Evolutionary conservation across 2,329 filamentous ascomycete species (phyloP).

Genomic region (Phialophora verrucosa): DNA sequence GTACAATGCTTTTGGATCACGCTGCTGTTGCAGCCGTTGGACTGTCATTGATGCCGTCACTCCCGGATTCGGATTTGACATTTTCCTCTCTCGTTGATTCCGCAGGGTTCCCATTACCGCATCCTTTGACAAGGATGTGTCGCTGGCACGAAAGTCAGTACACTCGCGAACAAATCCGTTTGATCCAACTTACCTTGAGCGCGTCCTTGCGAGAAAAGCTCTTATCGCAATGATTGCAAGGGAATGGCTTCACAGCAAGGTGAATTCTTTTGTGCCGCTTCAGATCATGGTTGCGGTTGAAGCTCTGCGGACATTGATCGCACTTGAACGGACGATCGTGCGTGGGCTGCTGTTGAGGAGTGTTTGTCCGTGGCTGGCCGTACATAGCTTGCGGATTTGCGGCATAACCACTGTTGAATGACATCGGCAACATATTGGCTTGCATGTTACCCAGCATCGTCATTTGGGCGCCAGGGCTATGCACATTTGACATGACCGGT

Average conservation of each 20-base stretch:
- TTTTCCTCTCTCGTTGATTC: conserved; percentile 32
- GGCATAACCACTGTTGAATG: conserved; percentile 66
- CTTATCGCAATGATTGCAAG: conserved; percentile 90
- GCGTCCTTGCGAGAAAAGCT: conserved; percentile 97
- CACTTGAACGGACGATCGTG: conserved; percentile 93
- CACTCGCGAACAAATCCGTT: conserved; percentile 7
- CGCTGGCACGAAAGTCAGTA: conserved; percentile 55
- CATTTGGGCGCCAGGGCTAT: conserved; percentile 74
- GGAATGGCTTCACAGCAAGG: conserved; percentile 92
- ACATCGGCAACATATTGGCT: conserved; percentile 59
- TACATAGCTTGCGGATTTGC: conserved; percentile 68
- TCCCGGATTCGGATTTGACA: conserved; percentile 38
- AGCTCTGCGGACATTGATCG: conserved; percentile 87
- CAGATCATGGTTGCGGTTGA: conserved; percentile 94
- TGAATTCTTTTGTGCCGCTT: conserved; percentile 97
- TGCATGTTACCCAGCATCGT: conserved; percentile 69
- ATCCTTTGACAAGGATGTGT: conserved; percentile 71
- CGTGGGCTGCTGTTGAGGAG: conserved; percentile 59
- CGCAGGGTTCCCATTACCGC: conserved; percentile 53
- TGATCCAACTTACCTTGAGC: conserved; percentile 74
- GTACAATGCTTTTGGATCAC: conserved; percentile 15
- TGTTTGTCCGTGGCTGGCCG: conserved; percentile 56
- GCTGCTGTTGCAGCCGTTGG: conserved; percentile 31
- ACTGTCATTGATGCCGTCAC: conserved; percentile 33
- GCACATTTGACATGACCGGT: conserved; percentile 77